These are phyloP conservation scores for Candolleomyces efflorescens DNA, from an alignment of 768 basidiomycete genomes.

Conservation along the genomic window DNA sequence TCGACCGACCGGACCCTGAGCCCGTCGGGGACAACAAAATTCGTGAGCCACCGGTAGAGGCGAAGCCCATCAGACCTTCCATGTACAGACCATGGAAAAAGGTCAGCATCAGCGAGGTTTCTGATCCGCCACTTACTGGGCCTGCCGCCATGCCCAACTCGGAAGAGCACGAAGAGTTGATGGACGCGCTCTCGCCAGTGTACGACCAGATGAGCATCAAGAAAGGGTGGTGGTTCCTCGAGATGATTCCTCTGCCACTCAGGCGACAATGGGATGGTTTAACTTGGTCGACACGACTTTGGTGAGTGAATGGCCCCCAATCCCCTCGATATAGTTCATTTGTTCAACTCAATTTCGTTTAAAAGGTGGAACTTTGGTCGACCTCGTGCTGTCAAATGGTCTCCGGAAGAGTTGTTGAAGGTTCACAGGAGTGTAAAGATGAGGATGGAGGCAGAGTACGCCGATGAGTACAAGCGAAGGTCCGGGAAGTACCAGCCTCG, in stretches of 20 bases:
- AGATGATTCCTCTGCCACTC: slow-evolving; percentile 41
- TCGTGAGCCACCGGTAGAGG: slow-evolving; percentile 7
- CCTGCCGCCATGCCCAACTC: slow-evolving; percentile 1
- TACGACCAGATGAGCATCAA: slow-evolving; percentile 55
- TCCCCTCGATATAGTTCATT: too few relatives aligned
- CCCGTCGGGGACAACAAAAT: slow-evolving; percentile 3
- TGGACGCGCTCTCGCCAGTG: slow-evolving; percentile 49
- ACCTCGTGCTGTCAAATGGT: too few relatives aligned
- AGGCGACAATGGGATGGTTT: too few relatives aligned
- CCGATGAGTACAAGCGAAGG: too few relatives aligned
- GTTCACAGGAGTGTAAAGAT: too few relatives aligned
- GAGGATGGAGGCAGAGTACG: too few relatives aligned
- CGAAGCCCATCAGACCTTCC: neutral
- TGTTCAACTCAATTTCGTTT: too few relatives aligned
- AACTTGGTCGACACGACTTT: too few relatives aligned
- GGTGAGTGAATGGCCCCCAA: too few relatives aligned
- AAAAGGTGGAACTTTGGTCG: too few relatives aligned
- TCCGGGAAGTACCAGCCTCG: too few relatives aligned
- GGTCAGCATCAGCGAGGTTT: neutral
- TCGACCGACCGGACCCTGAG: slow-evolving; percentile 26
- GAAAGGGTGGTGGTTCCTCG: slow-evolving; percentile 65
- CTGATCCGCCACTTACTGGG: neutral
- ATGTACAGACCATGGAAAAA: neutral
- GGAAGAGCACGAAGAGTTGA: slow-evolving; percentile 61
- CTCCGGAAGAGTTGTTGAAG: too few relatives aligned